Conservation (phyloP, 371 early-diverging fungal genomes). For the Nematocida parisii region DNA sequence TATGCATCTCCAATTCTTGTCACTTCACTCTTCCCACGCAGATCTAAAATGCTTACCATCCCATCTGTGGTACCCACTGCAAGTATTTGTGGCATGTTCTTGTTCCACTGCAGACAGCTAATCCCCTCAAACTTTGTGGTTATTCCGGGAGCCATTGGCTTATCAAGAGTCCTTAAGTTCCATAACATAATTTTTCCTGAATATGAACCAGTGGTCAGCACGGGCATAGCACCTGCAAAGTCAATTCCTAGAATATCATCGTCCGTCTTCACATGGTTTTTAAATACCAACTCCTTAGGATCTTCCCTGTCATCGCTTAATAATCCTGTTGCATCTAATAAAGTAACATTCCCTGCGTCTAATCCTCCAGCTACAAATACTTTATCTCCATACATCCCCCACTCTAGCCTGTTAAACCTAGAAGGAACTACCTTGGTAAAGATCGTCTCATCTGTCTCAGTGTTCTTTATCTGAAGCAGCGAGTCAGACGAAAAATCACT, state of each 20-base stretch:
- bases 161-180: conserved; percentile 64
- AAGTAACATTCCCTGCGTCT: conserved; percentile 63
- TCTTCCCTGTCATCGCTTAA: conserved; percentile 42
- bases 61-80: conserved; percentile 65
- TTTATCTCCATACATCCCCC: conserved; percentile 61
- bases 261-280: conserved; percentile 41
- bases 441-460: conserved; percentile 52
- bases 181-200: conserved; percentile 67
- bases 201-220: conserved; percentile 66
- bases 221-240: conserved; percentile 61
- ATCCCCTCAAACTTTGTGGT: conserved; percentile 54
- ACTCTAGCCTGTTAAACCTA: conserved; percentile 67
- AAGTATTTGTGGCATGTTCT: conserved; percentile 66
- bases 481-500: conserved; percentile 65
- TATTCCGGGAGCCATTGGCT: conserved; percentile 67
- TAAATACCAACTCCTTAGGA: conserved; percentile 26
- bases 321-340: conserved; percentile 49
- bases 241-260: conserved; percentile 69
- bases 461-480: conserved; percentile 63
- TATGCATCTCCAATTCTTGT: conserved; percentile 56
- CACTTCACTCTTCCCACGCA: conserved; percentile 66
- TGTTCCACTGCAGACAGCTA: conserved; percentile 66
- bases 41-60: conserved; percentile 65
- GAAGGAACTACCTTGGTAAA: conserved; percentile 60
- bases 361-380: conserved; percentile 65